A percentile compares a stretch with the other conserved stretches of the same genome.
Conservation (phyloP, 1,139 yeast species). For the Debaryomyces sp. region DNA sequence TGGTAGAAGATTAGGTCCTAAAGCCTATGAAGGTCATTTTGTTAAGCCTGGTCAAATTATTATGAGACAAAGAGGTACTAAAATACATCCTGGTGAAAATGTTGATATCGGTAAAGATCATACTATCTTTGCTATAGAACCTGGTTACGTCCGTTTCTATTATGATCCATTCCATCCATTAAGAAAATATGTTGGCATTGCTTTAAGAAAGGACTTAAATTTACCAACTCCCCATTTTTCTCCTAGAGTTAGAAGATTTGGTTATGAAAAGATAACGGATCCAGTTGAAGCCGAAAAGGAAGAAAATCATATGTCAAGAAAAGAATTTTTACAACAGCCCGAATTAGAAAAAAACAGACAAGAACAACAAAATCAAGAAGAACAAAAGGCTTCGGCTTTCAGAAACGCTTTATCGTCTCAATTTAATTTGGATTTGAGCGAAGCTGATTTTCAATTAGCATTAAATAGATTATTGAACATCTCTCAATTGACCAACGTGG, state of each 20-base stretch:
- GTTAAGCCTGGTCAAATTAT: constrained; percentile 84
- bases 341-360: constrained; percentile 38
- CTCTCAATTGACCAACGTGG: constrained; percentile 25
- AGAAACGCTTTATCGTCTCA: constrained; percentile 16
- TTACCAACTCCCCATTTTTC: constrained; percentile 90
- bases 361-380: constrained; percentile 37
- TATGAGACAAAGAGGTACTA: constrained; percentile 96
- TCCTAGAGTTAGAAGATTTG: constrained; percentile 85
- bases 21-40: constrained; percentile 72
- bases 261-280: constrained; percentile 60
- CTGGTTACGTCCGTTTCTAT: constrained; percentile 90
- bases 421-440: constrained; percentile 31
- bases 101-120: constrained; percentile 92
- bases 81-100: constrained; percentile 93
- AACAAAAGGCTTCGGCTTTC: constrained; percentile 20
- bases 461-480: constrained; percentile 55
- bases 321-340: constrained; percentile 62
- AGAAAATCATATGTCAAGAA: constrained; percentile 58
- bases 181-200: constrained; percentile 88
- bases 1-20: constrained; percentile 93
- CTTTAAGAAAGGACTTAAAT: constrained; percentile 60
- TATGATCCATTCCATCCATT: constrained; percentile 97
- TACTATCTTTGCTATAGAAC: constrained; percentile 87
- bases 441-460: constrained; percentile 39
- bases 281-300: constrained; percentile 57